These are phyloP conservation scores for Eutypa lata DNA, from an alignment of 2,329 filamentous ascomycete genomes.

Conservation along the genomic window DNA sequence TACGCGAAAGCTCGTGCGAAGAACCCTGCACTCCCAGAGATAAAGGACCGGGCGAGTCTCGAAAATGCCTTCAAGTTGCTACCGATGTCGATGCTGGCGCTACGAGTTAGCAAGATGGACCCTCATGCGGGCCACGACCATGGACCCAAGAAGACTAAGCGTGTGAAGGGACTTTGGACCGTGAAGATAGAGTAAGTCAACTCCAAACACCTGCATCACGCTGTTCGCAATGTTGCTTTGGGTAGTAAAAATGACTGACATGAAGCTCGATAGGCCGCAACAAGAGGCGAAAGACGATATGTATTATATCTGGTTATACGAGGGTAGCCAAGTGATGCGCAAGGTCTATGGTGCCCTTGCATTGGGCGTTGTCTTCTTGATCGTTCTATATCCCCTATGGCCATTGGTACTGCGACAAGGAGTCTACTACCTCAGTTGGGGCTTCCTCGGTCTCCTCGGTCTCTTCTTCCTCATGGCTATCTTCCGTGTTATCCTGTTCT, in stretches of 20 bases:
- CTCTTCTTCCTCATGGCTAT: conserved; percentile 98
- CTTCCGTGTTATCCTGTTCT: conserved; percentile 91
- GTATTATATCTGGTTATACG: conserved; percentile 97
- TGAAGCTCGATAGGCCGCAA: conserved; percentile 55
- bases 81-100: conserved; percentile 87
- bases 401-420: conserved; percentile 85
- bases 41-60: conserved; percentile 83
- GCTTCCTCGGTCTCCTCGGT: conserved; percentile 82
- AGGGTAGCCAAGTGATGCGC: conserved; percentile 89
- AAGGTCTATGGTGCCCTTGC: conserved; percentile 87
- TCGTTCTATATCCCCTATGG: conserved; percentile 96
- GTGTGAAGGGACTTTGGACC: conserved; percentile 93
- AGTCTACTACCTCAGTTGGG: conserved; percentile 97
- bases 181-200: conserved; percentile 70
- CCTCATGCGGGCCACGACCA: conserved; percentile 73
- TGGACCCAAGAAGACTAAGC: conserved; percentile 72
- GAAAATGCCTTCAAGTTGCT: conserved; percentile 95
- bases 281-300: conserved; percentile 83
- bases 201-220: no score
- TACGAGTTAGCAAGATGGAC: conserved; percentile 82
- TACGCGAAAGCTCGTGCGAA: conserved; percentile 89
- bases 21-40: conserved; percentile 82
- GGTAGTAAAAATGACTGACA: not conserved
- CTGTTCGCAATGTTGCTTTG: no score
- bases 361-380: conserved; percentile 75